Conservation (phyloP, 805 yeast species). For the Saccharomycopsis fermentans region DNA sequence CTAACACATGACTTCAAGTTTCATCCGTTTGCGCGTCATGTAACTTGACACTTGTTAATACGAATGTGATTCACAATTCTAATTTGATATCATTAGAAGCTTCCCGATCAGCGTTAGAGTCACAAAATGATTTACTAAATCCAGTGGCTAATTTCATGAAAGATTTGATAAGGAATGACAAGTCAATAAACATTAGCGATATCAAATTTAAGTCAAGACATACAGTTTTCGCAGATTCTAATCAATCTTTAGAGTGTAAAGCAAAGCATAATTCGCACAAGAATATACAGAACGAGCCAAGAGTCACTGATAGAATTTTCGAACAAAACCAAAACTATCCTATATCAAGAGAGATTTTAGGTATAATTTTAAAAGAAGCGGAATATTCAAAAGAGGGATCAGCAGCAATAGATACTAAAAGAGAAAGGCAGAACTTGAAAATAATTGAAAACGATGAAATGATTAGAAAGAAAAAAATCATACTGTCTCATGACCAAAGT, state of each 20-base stretch:
- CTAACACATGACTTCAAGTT: conserved; percentile 3
- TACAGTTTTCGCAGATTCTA: not conserved
- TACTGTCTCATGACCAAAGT: not conserved
- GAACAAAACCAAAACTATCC: not conserved
- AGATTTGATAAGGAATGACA: conserved; percentile 5
- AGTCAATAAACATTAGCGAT: not conserved
- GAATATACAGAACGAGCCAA: not conserved
- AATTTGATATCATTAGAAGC: conserved; percentile 17
- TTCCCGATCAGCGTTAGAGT: conserved; percentile 16
- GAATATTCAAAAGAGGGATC: not conserved
- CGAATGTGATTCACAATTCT: not conserved
- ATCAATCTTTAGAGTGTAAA: not conserved
- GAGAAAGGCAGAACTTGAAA: not conserved
- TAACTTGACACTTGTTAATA: not conserved
- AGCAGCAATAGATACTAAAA: not conserved
- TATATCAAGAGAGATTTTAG: not conserved
- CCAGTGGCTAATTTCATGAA: conserved; percentile 13
- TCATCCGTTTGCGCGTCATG: conserved; percentile 1
- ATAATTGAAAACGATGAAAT: not conserved
- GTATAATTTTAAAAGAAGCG: not conserved
- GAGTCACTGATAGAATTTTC: not conserved
- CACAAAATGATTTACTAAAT: conserved; percentile 8
- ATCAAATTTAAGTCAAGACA: conserved; percentile 8
- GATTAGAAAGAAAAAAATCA: too few relatives aligned
- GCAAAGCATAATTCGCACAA: not conserved